Conservation (phyloP, 2,329 filamentous ascomycete species). For the Neofusicoccum kwambonambiense region DNA sequence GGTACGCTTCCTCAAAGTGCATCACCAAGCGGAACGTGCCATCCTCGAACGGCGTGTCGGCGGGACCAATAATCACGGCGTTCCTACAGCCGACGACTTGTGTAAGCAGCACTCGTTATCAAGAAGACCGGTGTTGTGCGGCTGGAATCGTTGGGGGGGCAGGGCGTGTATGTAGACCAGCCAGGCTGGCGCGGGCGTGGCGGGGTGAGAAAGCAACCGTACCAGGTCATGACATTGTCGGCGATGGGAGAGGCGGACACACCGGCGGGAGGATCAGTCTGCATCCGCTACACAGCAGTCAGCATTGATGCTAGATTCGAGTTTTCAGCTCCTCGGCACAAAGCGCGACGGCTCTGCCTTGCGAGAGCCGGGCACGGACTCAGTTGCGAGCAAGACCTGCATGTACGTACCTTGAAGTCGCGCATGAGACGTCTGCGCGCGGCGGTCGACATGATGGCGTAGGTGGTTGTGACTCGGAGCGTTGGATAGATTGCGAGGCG, state of each 20-base stretch:
- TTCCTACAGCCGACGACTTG: conserved; percentile 62
- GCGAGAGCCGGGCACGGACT: conserved; percentile 21
- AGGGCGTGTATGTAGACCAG: background rate
- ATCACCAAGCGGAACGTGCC: conserved; percentile 97
- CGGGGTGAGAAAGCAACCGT: conserved; percentile 32
- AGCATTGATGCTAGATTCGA: conserved; percentile 53
- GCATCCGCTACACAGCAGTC: conserved; percentile 66
- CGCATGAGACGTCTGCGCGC: conserved; percentile 96
- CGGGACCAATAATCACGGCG: conserved; percentile 94
- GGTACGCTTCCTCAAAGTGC: conserved; percentile 99
- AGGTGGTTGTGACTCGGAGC: conserved; percentile 14
- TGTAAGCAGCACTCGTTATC: conserved; percentile 27
- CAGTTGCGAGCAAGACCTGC: conserved; percentile 17
- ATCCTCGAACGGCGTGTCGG: conserved; percentile 96
- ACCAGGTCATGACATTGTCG: conserved; percentile 98
- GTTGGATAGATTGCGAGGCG: conserved; percentile 15
- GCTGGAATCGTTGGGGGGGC: conserved; percentile 4
- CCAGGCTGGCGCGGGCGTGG: conserved; percentile 15
- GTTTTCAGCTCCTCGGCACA: background rate
- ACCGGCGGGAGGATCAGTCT: conserved; percentile 94
- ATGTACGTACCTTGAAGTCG: conserved; percentile 81
- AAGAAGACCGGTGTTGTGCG: background rate
- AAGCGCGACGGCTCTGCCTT: background rate
- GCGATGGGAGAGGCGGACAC: conserved; percentile 95
- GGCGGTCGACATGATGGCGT: conserved; percentile 75